These are phyloP conservation scores for Chytriomyces hyalinus DNA, from an alignment of 192 early-diverging fungal species.

Conservation along the genomic window DNA sequence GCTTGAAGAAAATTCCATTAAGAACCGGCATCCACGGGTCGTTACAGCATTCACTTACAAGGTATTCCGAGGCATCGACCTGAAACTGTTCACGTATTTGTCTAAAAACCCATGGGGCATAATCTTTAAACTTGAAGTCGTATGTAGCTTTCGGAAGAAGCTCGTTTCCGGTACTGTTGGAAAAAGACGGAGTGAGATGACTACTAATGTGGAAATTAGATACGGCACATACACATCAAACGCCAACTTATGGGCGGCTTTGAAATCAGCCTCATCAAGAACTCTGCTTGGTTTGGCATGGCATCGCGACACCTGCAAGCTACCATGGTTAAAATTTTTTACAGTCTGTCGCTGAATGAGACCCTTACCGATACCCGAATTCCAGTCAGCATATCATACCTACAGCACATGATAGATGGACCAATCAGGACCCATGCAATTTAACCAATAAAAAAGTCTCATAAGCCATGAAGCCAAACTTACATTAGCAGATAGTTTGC, in stretches of 20 bases:
- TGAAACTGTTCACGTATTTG: slow-evolving; percentile 85
- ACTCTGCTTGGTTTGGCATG: slow-evolving; percentile 76
- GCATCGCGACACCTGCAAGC: slow-evolving; percentile 73
- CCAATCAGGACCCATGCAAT: too few relatives aligned
- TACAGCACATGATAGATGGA: neutral
- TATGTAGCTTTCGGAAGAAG: slow-evolving; percentile 92
- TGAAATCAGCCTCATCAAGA: slow-evolving; percentile 76
- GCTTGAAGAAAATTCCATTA: slow-evolving; percentile 44
- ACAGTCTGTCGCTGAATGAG: neutral
- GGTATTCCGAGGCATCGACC: slow-evolving; percentile 93
- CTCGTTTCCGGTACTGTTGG: slow-evolving; percentile 82
- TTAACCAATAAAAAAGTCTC: too few relatives aligned
- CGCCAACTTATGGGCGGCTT: slow-evolving; percentile 86
- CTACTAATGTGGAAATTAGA: too few relatives aligned
- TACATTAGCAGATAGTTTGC: slow-evolving; percentile 92
- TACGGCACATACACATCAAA: slow-evolving; percentile 82
- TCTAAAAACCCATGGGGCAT: slow-evolving; percentile 97
- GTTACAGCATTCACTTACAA: slow-evolving; percentile 59
- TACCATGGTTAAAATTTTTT: neutral
- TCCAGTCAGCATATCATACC: slow-evolving; percentile 97
- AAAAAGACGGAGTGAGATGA: neutral
- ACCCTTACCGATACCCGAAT: slow-evolving; percentile 82
- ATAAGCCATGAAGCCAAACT: neutral
- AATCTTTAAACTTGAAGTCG: slow-evolving; percentile 99
- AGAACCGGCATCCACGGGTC: neutral